Conservation (phyloP, 805 yeast species). For the Monosporozyma aerobia region DNA sequence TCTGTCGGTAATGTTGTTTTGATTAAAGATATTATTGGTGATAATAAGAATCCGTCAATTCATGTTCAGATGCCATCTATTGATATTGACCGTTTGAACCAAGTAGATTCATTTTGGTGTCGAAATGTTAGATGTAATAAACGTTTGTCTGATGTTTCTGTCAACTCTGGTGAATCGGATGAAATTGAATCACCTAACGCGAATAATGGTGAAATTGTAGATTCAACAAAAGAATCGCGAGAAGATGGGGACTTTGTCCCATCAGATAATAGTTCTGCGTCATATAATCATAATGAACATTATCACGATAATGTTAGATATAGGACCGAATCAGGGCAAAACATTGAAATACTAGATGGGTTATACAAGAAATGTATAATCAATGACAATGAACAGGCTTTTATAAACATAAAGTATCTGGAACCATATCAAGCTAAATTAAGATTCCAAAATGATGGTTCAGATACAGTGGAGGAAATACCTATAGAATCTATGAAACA, state of each 20-base stretch:
- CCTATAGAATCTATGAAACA: slow-evolving; percentile 11
- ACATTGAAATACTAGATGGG: slow-evolving; percentile 11
- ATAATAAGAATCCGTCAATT: slow-evolving; percentile 9
- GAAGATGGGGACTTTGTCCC: neutral
- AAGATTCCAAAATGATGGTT: neutral
- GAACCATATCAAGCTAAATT: slow-evolving; percentile 8
- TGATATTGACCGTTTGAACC: neutral
- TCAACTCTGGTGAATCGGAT: neutral
- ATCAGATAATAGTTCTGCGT: neutral
- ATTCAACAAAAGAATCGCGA: neutral
- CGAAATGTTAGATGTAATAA: neutral
- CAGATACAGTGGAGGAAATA: slow-evolving; percentile 1
- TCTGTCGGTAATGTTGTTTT: slow-evolving; percentile 15
- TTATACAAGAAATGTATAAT: slow-evolving; percentile 18
- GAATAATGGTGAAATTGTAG: neutral
- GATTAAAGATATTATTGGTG: slow-evolving; percentile 14
- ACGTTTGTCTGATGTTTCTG: neutral
- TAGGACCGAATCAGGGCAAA: slow-evolving; percentile 14
- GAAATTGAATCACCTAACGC: neutral
- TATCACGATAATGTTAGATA: neutral
- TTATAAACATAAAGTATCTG: slow-evolving; percentile 14
- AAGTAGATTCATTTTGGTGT: slow-evolving; percentile 1
- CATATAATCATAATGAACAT: neutral
- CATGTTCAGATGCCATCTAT: slow-evolving; percentile 22
- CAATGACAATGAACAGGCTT: slow-evolving; percentile 16